These are phyloP conservation scores for Penstemon davidsonii DNA, from an alignment of 257 asterid genomes.

Conservation along the genomic window DNA sequence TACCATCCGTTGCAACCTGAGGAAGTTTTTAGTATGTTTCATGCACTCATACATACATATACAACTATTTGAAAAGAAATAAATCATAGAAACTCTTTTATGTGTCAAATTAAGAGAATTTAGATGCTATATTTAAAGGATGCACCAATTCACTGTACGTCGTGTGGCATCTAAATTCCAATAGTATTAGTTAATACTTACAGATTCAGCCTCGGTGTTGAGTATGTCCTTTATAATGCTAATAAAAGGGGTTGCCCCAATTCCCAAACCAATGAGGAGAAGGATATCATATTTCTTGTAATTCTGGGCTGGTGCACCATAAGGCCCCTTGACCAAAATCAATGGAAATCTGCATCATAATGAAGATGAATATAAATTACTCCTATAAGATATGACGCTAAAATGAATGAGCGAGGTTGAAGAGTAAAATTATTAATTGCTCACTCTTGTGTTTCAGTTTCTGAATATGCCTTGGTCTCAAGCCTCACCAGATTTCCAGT, in stretches of 20 bases:
- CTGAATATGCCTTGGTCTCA: constrained; percentile 66
- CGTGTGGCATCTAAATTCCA: too few species aligned
- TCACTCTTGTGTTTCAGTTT: constrained; percentile 49
- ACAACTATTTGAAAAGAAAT: background rate
- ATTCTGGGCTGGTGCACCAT: constrained; percentile 92
- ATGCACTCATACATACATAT: background rate
- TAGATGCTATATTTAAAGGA: too few species aligned
- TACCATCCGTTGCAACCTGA: constrained; percentile 37
- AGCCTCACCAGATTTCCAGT: constrained; percentile 62
- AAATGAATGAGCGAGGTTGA: background rate
- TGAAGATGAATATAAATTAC: background rate
- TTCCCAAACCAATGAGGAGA: constrained; percentile 82
- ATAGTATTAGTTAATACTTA: constrained; percentile 31
- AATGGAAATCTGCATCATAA: constrained; percentile 52
- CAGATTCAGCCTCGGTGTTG: constrained; percentile 47
- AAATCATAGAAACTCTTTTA: background rate
- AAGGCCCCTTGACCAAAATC: constrained; percentile 80
- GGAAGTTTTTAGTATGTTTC: constrained; percentile 12
- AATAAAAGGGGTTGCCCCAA: constrained; percentile 91
- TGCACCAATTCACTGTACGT: too few species aligned
- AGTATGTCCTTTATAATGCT: constrained; percentile 82
- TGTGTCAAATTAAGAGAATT: too few species aligned
- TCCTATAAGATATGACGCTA: background rate
- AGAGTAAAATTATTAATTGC: background rate
- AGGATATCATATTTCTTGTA: constrained; percentile 82